Base-by-base conservation (phyloP, 306 rosid genomes). In the Prunus fruticosa region DNA sequence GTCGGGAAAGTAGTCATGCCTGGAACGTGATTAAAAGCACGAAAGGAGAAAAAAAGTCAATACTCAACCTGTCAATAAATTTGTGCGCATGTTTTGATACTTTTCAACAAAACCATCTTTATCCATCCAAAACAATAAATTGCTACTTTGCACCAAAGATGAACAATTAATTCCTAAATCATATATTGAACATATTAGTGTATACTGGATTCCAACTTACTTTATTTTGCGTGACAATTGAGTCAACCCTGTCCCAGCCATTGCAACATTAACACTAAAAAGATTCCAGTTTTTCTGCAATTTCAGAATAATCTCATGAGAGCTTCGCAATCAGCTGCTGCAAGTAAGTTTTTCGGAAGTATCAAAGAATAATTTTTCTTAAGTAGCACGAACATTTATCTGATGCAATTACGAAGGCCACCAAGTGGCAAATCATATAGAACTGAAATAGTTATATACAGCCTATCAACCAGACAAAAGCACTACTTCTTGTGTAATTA, bases 241-340 rank as follows among this genome's bases (percentile, higher is more conserved):
- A 69, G 60, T 47, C 63, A 77, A 68, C 38, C 81, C 64, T 13
- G 54, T 77, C 25, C 75, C 69, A 77, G 53, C 76, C 81, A 77
- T 77, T 60, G 75, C 67, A 22, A 69, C 27, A 32, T 77, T 77
- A 13, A 77, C 70, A 57, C 75, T 60, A 67, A 77, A 69, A 60
- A 77, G 64, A 32, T 77, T 69, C 81, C 64, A 58, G 41, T 77
- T 77, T 71, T 77, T 77, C 81, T 77, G 76, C 75, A 58, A 45
- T 41, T 66, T 53, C 67, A 76, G n/a, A 41, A 68, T 11, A 8
- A 43, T 6, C 3, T 18, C 22, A 47, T 2, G 22, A 43, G 2
- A 49, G 23, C 15, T 8, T 38, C 8, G 20, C 65, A 75, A 34
- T 30, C 20, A 30, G 11, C 64, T 5, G 11, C 64, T 5, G n/a